A percentile compares a stretch with the other conserved stretches of the same genome.
Conservation (phyloP, 164 flowering plant genomes). For the Vitis amurensis region DNA sequence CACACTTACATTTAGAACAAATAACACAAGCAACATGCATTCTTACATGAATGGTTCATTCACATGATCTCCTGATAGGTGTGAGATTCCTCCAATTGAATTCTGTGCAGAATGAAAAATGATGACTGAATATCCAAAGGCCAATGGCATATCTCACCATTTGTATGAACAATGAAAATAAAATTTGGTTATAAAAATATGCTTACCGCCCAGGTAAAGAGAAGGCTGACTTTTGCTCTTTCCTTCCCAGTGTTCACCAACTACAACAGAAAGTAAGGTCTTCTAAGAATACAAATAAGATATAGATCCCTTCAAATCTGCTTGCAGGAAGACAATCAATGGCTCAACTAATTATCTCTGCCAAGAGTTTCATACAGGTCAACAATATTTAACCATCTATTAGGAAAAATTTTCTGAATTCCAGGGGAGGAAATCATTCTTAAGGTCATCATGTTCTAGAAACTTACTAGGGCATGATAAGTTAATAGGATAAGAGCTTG, state of each 20-base stretch:
- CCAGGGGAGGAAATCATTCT: too few species aligned
- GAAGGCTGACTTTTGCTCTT: conserved; percentile 90
- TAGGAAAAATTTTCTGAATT: too few species aligned
- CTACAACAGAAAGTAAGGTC: conserved; percentile 37
- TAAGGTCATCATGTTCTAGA: too few species aligned
- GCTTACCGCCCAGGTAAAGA: conserved; percentile 95
- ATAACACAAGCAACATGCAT: not conserved
- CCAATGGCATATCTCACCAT: not conserved
- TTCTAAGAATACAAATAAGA: not conserved
- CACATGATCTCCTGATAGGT: conserved; percentile 84
- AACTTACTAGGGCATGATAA: too few species aligned
- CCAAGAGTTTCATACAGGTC: too few species aligned
- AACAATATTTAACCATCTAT: too few species aligned
- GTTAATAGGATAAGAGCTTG: too few species aligned
- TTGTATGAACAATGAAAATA: not conserved
- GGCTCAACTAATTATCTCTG: too few species aligned
- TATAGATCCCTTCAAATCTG: too few species aligned
- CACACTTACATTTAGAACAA: not conserved
- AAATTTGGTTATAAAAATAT: not conserved
- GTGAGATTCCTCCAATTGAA: conserved; percentile 87
- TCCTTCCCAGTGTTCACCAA: conserved; percentile 91
- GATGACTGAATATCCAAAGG: conserved; percentile 10
- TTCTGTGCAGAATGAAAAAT: conserved; percentile 48
- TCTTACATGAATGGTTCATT: conserved; percentile 89
- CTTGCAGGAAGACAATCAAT: too few species aligned